These are phyloP conservation scores for Trichoderma hamatum DNA, from an alignment of 2,329 filamentous ascomycete genomes.

Conservation along the genomic window DNA sequence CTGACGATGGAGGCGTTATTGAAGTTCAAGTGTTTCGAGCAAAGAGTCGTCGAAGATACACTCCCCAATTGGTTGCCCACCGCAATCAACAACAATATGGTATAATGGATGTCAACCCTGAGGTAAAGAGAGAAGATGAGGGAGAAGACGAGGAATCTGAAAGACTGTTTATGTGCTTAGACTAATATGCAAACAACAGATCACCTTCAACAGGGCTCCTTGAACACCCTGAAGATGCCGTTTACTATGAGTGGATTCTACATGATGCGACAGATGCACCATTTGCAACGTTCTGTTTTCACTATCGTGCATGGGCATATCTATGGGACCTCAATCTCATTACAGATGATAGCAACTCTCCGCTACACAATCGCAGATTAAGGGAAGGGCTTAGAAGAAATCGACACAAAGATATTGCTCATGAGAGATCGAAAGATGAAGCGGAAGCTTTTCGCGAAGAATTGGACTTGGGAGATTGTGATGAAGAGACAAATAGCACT, in stretches of 20 bases:
- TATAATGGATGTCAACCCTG: slow-evolving; percentile 51
- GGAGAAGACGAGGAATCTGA: neutral
- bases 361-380: neutral
- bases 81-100: slow-evolving; percentile 54
- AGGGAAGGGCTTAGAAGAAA: neutral
- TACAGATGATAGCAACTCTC: slow-evolving; percentile 34
- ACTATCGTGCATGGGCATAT: slow-evolving; percentile 58
- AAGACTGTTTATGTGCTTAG: neutral
- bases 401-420: neutral
- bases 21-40: slow-evolving; percentile 45
- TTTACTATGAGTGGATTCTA: slow-evolving; percentile 57
- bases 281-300: slow-evolving; percentile 57
- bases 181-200: slow-evolving; percentile 39
- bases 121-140: neutral
- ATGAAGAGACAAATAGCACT: neutral
- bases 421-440: neutral
- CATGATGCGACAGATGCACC: slow-evolving; percentile 55
- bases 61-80: slow-evolving; percentile 48
- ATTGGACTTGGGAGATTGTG: neutral
- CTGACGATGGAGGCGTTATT: slow-evolving; percentile 10
- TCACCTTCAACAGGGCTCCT: slow-evolving; percentile 57
- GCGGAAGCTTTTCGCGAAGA: too few species aligned
- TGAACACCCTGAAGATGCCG: slow-evolving; percentile 53
- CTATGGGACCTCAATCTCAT: slow-evolving; percentile 54
- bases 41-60: slow-evolving; percentile 48